Base-by-base conservation (phyloP, 352 stramenopile genomes). In the Globisporangium emineosum region DNA sequence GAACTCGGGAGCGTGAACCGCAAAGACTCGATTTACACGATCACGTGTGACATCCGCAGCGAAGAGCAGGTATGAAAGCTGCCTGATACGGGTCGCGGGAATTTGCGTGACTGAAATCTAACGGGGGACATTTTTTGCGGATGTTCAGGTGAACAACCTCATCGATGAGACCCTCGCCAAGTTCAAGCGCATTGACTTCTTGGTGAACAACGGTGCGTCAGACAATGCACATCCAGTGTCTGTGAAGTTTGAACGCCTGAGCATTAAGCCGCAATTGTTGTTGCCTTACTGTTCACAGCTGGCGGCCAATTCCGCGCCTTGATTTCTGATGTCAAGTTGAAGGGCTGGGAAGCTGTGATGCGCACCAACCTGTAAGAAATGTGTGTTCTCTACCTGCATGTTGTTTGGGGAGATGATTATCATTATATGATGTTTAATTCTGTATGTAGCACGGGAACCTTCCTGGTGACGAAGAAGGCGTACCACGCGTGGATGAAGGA, bases 401-500 rank as follows among this genome's bases (percentile, higher is more conserved):
- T 29, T 50, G 15, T 2, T 47, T 21, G 17, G 17, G 8, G 6
- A 6, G n/a, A 47, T 12, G 17, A 12, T 47, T 23, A 15, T 47
- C 19, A 47, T 17, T 17, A 2, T 21, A 15, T n/a, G n/a, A n/a
- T n/a, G n/a, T n/a, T n/a, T n/a, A n/a, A n/a, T n/a, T n/a, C n/a
- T n/a, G n/a, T 23, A 12, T 42, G 4, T 30, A 93, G 83, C 51
- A 96, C 86, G 30, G 91, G 91, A 9, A 98, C 93, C 21, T 98
- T 98, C 75, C 76, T 93, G 47, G 85, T 98, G 40, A 98, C 89
- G 52, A 96, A 96, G 71, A 89, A 97, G 55, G 88, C 89, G 17
- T 98, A 94, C 70, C 85, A 97, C 42, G 77, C 94, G 57, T 98
- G 90, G 68, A 98, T 98, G 92, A 86, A 98, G 55, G 66, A 98